These are phyloP conservation scores for Ophiostoma australiae DNA, from an alignment of 2,329 filamentous ascomycete genomes.

Conservation along the genomic window DNA sequence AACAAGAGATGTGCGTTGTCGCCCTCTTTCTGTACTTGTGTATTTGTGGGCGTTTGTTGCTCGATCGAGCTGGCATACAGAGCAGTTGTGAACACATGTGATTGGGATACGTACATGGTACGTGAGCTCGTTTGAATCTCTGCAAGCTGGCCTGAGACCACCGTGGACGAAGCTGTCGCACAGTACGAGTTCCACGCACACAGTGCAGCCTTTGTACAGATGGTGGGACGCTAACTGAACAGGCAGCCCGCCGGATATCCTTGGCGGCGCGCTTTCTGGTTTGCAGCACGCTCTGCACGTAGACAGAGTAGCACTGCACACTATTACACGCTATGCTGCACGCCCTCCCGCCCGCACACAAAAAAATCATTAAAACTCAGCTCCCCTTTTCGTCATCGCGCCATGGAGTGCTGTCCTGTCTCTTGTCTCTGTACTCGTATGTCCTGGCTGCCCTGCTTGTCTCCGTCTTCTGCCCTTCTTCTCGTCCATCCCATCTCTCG, in stretches of 20 bases:
- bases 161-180: not conserved
- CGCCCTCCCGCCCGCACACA: not conserved
- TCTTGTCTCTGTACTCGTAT: too few species aligned
- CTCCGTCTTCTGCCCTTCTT: not conserved
- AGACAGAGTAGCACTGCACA: not conserved
- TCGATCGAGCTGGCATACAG: too few species aligned
- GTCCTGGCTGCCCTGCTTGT: not conserved
- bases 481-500: not conserved
- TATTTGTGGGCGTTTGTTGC: too few species aligned
- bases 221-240: constrained; percentile 14
- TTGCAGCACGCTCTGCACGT: not conserved
- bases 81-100: too few species aligned
- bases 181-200: not conserved
- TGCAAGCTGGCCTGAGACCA: too few species aligned
- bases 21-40: too few species aligned
- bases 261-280: constrained; percentile 3
- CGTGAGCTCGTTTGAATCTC: too few species aligned
- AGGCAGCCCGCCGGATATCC: constrained; percentile 4
- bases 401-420: not conserved
- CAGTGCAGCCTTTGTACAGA: not conserved
- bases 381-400: constrained; percentile 16
- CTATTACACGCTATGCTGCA: not conserved
- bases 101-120: too few species aligned
- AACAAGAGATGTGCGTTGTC: not conserved
- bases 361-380: constrained; percentile 15